phyloP scores from a whole-genome alignment of 768 basidiomycete species.

The Boletellus emodensis region DNA sequence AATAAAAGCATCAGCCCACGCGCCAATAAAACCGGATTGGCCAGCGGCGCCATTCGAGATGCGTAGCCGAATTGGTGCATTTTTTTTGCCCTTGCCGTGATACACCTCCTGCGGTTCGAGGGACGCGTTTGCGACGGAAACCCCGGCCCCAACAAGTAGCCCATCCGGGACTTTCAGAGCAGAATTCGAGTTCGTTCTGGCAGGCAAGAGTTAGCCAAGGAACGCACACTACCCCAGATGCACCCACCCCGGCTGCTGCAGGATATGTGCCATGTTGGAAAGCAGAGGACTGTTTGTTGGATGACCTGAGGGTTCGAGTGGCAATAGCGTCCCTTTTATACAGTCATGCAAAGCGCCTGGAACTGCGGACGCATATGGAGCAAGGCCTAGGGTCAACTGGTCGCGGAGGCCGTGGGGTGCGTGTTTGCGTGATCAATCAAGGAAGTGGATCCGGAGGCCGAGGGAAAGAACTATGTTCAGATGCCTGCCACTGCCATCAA shows the following conservation, averaged over 20 bases:
- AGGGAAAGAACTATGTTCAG: no score
- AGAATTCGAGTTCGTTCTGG: neutral
- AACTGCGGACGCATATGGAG: no score
- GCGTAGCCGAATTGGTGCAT: conserved; percentile 34
- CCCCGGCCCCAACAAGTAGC: conserved; percentile 3
- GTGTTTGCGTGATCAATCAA: no score
- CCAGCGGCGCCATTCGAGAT: conserved; percentile 50
- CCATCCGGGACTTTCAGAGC: conserved; percentile 2
- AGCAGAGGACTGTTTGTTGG: neutral
- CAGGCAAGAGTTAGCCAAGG: neutral
- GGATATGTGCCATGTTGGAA: conserved; percentile 2
- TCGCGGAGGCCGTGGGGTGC: no score
- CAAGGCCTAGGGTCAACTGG: no score
- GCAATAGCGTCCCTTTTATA: neutral
- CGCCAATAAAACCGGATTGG: conserved; percentile 46
- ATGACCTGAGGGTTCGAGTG: neutral
- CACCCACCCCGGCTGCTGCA: conserved; percentile 3
- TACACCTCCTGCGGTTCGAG: conserved; percentile 31
- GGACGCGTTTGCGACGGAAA: neutral
- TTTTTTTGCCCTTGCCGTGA: conserved; percentile 33
- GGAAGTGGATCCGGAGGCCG: no score
- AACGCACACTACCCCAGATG: neutral
- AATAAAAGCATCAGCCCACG: conserved; percentile 48
- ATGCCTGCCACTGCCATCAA: no score
- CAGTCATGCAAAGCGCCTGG: no score